A percentile compares a stretch with the other conserved stretches of the same genome.
phyloP scores from a whole-genome alignment of 1,284 basidiomycete genomes.

The Taiwanofungus camphoratus region DNA sequence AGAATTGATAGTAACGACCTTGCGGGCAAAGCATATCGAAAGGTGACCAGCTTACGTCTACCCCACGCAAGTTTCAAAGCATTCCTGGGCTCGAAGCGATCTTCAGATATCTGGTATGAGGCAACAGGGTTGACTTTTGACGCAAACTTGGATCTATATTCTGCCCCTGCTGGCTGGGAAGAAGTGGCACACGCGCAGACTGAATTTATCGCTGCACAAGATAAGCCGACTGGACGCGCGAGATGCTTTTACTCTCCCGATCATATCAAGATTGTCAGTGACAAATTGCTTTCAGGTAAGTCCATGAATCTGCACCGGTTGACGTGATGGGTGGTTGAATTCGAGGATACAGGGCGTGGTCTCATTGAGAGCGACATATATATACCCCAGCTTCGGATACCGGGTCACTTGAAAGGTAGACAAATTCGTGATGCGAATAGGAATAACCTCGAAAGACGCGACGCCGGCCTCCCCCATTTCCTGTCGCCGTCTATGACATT shows the following conservation, averaged over 20 bases:
- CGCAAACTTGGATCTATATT: conserved; percentile 63
- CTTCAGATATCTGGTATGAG: conserved; percentile 60
- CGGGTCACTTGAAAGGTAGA: conserved; percentile 17
- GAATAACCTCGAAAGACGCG: background rate
- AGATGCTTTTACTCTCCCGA: conserved; percentile 42
- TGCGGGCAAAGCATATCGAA: conserved; percentile 59
- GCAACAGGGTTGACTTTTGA: conserved; percentile 53
- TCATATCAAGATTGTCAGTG: background rate
- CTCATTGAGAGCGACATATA: conserved; percentile 46
- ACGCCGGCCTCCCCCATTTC: background rate
- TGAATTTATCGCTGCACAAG: conserved; percentile 69
- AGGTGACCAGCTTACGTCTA: conserved; percentile 49
- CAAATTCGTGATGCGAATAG: background rate
- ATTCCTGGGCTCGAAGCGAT: conserved; percentile 36
- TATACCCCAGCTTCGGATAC: conserved; percentile 47
- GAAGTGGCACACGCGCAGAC: conserved; percentile 49
- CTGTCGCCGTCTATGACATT: conserved; percentile 11
- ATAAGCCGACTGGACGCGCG: conserved; percentile 60
- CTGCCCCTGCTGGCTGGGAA: conserved; percentile 55
- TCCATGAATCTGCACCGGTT: background rate
- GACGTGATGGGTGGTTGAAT: background rate
- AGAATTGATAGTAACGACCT: conserved; percentile 69
- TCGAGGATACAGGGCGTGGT: conserved; percentile 28
- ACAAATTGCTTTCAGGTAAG: conserved; percentile 3
- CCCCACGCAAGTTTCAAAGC: conserved; percentile 43